phyloP scores from a whole-genome alignment of 2,329 filamentous ascomycete species.

The Ilyonectria destructans region DNA sequence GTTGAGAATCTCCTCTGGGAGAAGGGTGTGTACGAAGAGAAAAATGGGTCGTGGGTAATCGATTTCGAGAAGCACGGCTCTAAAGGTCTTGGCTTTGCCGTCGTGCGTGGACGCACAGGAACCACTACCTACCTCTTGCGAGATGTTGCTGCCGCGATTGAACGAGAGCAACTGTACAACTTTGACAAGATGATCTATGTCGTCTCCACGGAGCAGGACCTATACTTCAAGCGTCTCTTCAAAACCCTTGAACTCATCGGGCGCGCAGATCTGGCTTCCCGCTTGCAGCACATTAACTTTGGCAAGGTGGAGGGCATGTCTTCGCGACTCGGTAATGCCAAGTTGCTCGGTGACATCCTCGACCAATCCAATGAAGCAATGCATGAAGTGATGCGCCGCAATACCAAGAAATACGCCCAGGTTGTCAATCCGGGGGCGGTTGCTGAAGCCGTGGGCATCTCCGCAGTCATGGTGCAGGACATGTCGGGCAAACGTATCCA shows the following conservation, averaged over 20 bases:
- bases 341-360: conserved; percentile 72
- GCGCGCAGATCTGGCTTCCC: background rate
- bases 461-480: conserved; percentile 81
- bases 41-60: conserved; percentile 77
- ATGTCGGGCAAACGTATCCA: conserved; percentile 75
- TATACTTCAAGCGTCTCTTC: conserved; percentile 51
- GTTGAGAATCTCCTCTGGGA: conserved; percentile 73
- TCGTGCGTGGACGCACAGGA: conserved; percentile 75
- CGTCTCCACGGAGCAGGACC: conserved; percentile 55
- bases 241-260: conserved; percentile 26
- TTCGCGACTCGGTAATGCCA: conserved; percentile 64
- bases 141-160: conserved; percentile 77
- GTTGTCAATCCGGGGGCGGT: conserved; percentile 74
- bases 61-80: conserved; percentile 78
- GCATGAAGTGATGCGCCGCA: conserved; percentile 80
- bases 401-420: conserved; percentile 76
- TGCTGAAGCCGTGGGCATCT: conserved; percentile 78
- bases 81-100: conserved; percentile 78
- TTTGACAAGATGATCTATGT: conserved; percentile 61
- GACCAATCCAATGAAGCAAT: conserved; percentile 75
- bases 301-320: conserved; percentile 60
- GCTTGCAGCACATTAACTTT: background rate
- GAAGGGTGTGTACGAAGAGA: conserved; percentile 73
- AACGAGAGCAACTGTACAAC: conserved; percentile 59
- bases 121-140: conserved; percentile 79